Evolutionary conservation across 257 asterid genomes (phyloP), one percentile per base, ranked within the genome.

Genomic region (Solanum etuberosum): DNA sequence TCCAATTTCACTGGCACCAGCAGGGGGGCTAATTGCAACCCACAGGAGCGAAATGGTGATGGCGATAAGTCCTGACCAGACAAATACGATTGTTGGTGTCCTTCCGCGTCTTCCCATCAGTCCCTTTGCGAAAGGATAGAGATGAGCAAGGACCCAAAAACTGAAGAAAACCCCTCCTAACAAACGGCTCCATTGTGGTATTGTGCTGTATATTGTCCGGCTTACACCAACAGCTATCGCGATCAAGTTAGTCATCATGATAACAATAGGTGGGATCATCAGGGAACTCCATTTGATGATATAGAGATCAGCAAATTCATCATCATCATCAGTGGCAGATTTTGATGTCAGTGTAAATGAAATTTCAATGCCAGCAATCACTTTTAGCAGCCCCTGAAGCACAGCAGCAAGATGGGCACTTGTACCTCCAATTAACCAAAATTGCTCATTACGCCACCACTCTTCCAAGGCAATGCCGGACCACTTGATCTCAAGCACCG

Each of bases 381-480:
- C 98, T 80, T 95, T 95, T 1, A 95, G 93, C 20, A 95, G 93
- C 76, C 98, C 98, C 88, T 94, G 98, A 9, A 95, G 92, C 27
- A 95, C 98, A 13, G 97, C 98, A 16, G 97, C 97, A 31, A 95
- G 91, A 90, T 95, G 98, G 10, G 98, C 98, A 43, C 98, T 95
- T 1, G 98, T 95, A 37, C 98, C 97, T 4, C 98, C 96, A 1
- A 95, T 95, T 86, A 95, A 83, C 98, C 98, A 94, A 86, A 95
- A 95, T 37, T 95, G 98, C 90, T 95, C 98, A 20, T 95, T 95
- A 2, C 98, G 87, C 98, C 98, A 95, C 98, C 98, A 94, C 85
- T 95, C 98, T 89, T 95, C 98, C 59, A 94, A 11, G 13, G 92
- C 89, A 34, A 94, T 94, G 4, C 97, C 96, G 0, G 98, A 94